These are phyloP conservation scores for Zychaea mexicana DNA, from an alignment of 371 early-diverging fungal genomes.

Conservation along the genomic window DNA sequence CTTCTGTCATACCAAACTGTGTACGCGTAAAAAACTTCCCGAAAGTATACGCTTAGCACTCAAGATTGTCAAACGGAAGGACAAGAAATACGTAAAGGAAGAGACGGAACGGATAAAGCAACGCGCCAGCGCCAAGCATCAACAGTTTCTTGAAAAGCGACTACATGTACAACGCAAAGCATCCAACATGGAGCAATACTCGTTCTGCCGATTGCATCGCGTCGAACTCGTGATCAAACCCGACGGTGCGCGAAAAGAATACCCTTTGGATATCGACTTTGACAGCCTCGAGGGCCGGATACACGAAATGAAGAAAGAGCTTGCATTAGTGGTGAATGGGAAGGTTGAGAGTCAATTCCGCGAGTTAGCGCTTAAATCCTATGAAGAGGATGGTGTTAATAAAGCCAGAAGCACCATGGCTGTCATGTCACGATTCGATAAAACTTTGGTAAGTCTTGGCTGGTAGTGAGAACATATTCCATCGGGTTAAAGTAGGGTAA, in stretches of 20 bases:
- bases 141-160: conserved; percentile 5
- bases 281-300: conserved; percentile 33
- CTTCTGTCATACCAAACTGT: background rate
- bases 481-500: too few relatives aligned
- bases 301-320: conserved; percentile 18
- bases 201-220: conserved; percentile 57
- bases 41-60: conserved; percentile 12
- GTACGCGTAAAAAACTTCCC: background rate
- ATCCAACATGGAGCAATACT: conserved; percentile 20
- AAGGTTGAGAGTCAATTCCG: conserved; percentile 34
- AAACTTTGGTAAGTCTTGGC: conserved; percentile 27
- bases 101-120: conserved; percentile 6
- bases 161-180: conserved; percentile 10
- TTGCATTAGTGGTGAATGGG: conserved; percentile 40
- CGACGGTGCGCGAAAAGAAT: conserved; percentile 34
- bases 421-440: conserved; percentile 42
- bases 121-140: conserved; percentile 4
- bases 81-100: conserved; percentile 11
- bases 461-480: too few relatives aligned
- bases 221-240: conserved; percentile 49
- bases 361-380: conserved; percentile 33
- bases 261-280: conserved; percentile 50
- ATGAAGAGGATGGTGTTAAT: conserved; percentile 39
- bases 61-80: conserved; percentile 17
- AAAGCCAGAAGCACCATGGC: conserved; percentile 52